Conservation (phyloP, 2,329 filamentous ascomycete genomes). For the Arthrobotrys musiformis region DNA sequence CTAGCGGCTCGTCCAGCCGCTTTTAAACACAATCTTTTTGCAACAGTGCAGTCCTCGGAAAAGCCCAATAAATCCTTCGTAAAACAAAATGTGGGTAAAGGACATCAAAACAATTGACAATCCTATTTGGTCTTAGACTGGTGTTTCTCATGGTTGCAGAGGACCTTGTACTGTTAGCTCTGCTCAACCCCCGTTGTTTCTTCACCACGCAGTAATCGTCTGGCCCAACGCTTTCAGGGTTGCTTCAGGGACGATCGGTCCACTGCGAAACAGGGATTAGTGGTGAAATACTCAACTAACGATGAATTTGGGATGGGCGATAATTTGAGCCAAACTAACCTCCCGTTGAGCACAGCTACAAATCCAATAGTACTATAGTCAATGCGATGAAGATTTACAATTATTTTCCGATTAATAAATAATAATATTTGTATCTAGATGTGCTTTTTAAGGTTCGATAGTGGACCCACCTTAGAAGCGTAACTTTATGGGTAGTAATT, state of each 20-base stretch:
- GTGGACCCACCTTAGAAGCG: constrained; percentile 16
- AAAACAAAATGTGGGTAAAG: constrained; percentile 8
- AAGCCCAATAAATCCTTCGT: constrained; percentile 9
- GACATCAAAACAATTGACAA: constrained; percentile 6
- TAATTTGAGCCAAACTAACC: not conserved
- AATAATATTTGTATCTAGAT: constrained; percentile 8
- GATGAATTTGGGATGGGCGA: constrained; percentile 18
- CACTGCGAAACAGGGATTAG: not conserved
- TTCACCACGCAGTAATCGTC: constrained; percentile 5
- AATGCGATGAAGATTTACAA: constrained; percentile 23
- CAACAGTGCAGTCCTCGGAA: not conserved
- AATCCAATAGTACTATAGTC: not conserved
- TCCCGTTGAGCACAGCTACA: not conserved
- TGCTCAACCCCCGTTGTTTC: constrained; percentile 17
- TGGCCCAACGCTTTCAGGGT: not conserved
- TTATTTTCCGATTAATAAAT: constrained; percentile 41
- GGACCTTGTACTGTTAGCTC: constrained; percentile 11
- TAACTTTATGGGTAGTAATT: not conserved
- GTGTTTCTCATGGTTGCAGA: not conserved
- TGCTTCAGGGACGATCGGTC: constrained; percentile 8
- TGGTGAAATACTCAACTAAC: constrained; percentile 3
- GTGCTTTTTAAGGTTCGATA: not conserved
- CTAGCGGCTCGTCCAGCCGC: constrained; percentile 41
- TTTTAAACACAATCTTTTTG: constrained; percentile 11
- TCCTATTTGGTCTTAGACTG: constrained; percentile 12